Evolutionary conservation across 257 asterid genomes (phyloP), one percentile per base, ranked within the genome.

Genomic region (Ehretia macrophylla): DNA sequence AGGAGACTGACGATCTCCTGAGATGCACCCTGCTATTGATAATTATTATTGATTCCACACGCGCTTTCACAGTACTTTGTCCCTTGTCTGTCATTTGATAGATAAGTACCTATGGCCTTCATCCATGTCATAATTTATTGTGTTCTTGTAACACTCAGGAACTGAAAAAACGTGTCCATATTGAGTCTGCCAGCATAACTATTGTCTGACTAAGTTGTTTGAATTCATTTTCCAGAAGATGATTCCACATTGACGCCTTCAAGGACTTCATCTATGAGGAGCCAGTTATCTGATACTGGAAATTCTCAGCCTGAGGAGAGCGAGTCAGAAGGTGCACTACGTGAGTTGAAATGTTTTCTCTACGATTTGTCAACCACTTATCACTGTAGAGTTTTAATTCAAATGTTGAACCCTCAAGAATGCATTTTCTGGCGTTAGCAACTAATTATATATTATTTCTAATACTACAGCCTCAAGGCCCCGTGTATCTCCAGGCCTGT

Each of bases 221-320:
- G 63, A 21, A 62, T 42, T 73, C 61, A 14, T 42, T 52, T 72
- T 70, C 58, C 79, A 76, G 90, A 77, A 16, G 86, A 82, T 42
- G 90, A 79, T 75, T 72, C 78, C 18, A 69, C 64, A 17, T 51
- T 73, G 70, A 80, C 79, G 10, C 75, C 82, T 32, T 64, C 65
- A 35, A 67, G 64, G 69, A 76, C 85, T 47, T 18, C 84, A 65
- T 69, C 86, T 21, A 60, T 66, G 64, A 74, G 12, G 40, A 76
- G 83, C 70, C 94, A 83, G 58, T 64, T 67, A 63, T 75, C 85
- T 13, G 95, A 86, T 17, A 42, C 70, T 17, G 90, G 83, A 65
- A 72, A 68, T 67, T 74, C 73, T 11, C 58, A 59, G 58, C 62
- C 82, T 0, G 86, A 75, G 62, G 95, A 81, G 59, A 45, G 74